Evolutionary conservation across 345 rosid species (phyloP).

Genomic region (Camelina laxa): DNA sequence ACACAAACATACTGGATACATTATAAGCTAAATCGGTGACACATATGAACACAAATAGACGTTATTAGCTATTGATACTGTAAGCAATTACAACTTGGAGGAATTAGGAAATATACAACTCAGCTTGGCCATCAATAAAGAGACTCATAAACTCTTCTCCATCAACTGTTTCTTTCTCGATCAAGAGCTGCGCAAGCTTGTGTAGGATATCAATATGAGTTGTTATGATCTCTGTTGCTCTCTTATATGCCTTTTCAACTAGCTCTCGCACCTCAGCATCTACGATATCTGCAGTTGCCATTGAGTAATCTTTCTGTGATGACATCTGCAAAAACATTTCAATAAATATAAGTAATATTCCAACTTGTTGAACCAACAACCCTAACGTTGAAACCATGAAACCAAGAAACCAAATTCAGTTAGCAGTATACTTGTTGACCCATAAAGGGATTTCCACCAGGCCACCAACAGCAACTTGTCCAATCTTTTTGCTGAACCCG

Average conservation of each 20-base stretch:
- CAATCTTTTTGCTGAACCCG: slow-evolving; percentile 97
- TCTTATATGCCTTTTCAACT: slow-evolving; percentile 75
- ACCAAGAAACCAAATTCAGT: slow-evolving; percentile 10
- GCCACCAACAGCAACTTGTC: slow-evolving; percentile 93
- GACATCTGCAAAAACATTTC: slow-evolving; percentile 66
- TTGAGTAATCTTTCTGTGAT: slow-evolving; percentile 95
- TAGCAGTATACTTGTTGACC: slow-evolving; percentile 59
- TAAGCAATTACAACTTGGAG: slow-evolving; percentile 12
- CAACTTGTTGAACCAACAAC: not conserved
- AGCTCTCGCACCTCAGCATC: slow-evolving; percentile 91
- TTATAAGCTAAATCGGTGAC: not conserved
- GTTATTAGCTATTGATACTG: slow-evolving; percentile 5
- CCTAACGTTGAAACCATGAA: not conserved
- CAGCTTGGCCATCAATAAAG: slow-evolving; percentile 97
- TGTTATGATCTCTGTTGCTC: slow-evolving; percentile 74
- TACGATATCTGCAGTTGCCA: slow-evolving; percentile 97
- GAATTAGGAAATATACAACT: slow-evolving; percentile 68
- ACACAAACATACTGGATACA: not conserved
- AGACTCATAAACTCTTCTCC: slow-evolving; percentile 99
- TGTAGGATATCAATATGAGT: slow-evolving; percentile 89
- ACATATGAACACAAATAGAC: not conserved
- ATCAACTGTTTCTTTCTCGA: slow-evolving; percentile 94
- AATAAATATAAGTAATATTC: not conserved
- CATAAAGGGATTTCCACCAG: slow-evolving; percentile 96
- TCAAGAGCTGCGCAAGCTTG: slow-evolving; percentile 86